Evolutionary conservation across 1,284 basidiomycete genomes (phyloP), one percentile per base, ranked within the genome.

Genomic region (Cronartium quercuum): DNA sequence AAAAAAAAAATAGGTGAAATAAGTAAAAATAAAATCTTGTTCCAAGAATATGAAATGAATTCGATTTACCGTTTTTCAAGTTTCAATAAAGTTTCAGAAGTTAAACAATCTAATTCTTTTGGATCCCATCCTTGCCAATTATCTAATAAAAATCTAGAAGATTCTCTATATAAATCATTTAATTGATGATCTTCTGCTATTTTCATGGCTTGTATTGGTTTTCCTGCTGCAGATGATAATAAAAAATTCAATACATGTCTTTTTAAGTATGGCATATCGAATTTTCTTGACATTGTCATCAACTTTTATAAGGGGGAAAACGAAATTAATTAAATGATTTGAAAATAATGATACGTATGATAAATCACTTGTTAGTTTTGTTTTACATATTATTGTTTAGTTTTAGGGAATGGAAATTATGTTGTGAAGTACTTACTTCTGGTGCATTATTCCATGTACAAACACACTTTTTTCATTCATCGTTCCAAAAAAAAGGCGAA

Each of bases 141-240:
- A 80, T 95, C 92, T 24, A 95, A 85, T 6, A 94, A 90, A 80
- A 94, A 95, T 63, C 93, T 87, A 77, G 90, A 92, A 0, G 90
- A 87, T 82, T 96, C 93, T 67, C 90, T 87, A 81, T 91, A 96
- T 1, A 96, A 85, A 66, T 94, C 92, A 73, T 77, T 73, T 6
- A 77, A 40, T 58, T 76, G 61, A 58, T 77, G 71, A 41, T 76
- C 75, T 68, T 77, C 77, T 0, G 92, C 92, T 60, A 95, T 91
- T 42, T 89, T 87, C 86, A 95, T 89, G 0, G 92, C 92, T 81
- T 93, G 90, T 80, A 94, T 90, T 0, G 93, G 93, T 69, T 88
- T 88, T 0, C 92, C 92, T 0, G 92, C 91, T 0, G 92, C 92
- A 79, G 94, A 92, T 0, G 91, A 91, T 69, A 94, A 86, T 47